Base-by-base conservation (phyloP, 805 yeast genomes). In the Candida vaughaniae region DNA sequence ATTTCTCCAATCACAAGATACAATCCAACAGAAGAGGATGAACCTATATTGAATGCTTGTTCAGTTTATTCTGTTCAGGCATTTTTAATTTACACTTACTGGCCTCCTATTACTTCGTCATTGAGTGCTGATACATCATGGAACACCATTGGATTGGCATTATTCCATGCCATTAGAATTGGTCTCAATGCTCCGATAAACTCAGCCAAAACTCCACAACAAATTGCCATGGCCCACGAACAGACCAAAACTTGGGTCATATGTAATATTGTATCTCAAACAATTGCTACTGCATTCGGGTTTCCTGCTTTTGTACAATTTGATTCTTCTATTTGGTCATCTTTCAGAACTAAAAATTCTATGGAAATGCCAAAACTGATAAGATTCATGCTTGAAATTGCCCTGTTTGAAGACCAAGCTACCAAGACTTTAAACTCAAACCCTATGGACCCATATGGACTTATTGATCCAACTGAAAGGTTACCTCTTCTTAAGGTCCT, bases 101-200 rank as follows among this genome's bases (percentile, higher is more conserved):
- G 98, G 99, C 98, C 98, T 0, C 96, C 97, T 3, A 73, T 90
- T 25, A 87, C 96, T 0, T 88, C 98, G 0, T 89, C 97, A 0
- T 71, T 93, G 31, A 85, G 95, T 59, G 96, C 98, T 0, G 98
- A 93, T 55, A 84, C 96, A 6, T 84, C 95, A 3, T 91, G 97
- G 95, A 87, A 85, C 55, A 87, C 97, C 1, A 82, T 88, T 16
- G 98, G 97, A 0, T 81, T 87, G 31, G 98, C 98, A 4, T 70
- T 89, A 50, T 87, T 86, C 60, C 96, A 88, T 54, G 98, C 97
- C 0, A 83, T 90, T 22, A 67, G 97, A 37, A 85, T 91, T 11
- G 98, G 99, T 0, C 67, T 93, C 18, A 96, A 93, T 53, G 75
- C 89, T 16, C 93, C 69, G 1, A 16, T 34, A 12, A 38, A 66